Evolutionary conservation across 305 asterid species (phyloP).

Genomic region (Lippia alba): DNA sequence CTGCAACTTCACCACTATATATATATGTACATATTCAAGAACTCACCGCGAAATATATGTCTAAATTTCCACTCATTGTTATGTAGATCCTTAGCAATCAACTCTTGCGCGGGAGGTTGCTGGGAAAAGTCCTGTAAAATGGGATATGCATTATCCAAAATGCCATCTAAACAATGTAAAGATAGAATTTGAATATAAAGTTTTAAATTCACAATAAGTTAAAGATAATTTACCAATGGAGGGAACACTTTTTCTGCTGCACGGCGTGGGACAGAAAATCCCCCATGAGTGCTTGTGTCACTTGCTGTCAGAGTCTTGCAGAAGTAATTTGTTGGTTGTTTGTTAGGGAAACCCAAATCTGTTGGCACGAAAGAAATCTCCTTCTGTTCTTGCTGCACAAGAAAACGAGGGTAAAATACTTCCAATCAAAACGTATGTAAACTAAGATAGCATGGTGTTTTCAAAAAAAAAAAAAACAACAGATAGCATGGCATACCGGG

Average conservation of each 20-base stretch:
- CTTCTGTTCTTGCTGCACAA: slow-evolving; percentile 55
- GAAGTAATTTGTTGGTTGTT: slow-evolving; percentile 61
- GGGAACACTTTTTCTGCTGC: slow-evolving; percentile 70
- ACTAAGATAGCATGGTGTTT: neutral
- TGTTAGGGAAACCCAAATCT: slow-evolving; percentile 52
- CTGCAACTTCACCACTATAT: too few species aligned
- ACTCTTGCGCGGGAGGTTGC: slow-evolving; percentile 71
- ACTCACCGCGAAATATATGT: slow-evolving; percentile 63
- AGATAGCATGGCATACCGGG: slow-evolving; percentile 35
- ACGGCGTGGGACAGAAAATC: slow-evolving; percentile 67
- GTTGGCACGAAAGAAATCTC: slow-evolving; percentile 56
- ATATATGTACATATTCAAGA: neutral
- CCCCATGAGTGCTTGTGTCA: slow-evolving; percentile 65
- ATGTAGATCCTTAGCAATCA: slow-evolving; percentile 62
- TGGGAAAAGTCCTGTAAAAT: slow-evolving; percentile 50
- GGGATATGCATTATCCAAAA: neutral
- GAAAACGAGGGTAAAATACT: neutral
- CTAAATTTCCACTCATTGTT: slow-evolving; percentile 64
- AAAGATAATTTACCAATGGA: slow-evolving; percentile 47
- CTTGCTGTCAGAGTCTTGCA: slow-evolving; percentile 62
- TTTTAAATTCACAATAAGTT: neutral
- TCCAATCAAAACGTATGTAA: neutral
- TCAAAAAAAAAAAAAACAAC: too few species aligned
- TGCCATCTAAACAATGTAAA: neutral
- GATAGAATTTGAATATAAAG: neutral